Base-by-base conservation (phyloP, 1,284 basidiomycete genomes). In the Heterobasidion occidentale region DNA sequence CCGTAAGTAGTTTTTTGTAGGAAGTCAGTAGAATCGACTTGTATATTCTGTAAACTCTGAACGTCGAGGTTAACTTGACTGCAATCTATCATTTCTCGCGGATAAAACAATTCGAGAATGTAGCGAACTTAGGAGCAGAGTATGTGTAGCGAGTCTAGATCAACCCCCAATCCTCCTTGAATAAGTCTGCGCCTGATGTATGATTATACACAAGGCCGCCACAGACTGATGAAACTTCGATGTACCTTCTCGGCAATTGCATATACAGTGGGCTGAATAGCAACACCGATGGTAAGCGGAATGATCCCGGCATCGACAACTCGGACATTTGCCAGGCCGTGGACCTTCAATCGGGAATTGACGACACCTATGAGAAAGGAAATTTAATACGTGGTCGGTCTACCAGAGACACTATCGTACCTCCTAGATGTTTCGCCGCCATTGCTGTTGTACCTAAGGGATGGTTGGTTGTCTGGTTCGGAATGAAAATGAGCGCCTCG, bases 271-370 rank as follows among this genome's bases (percentile, higher is more conserved):
- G 51, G 44, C 55, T 60, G 59, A 20, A 60, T 60, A 4, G 60
- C 60, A 5, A 60, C 59, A 33, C 59, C 59, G 8, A 54, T 58
- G 12, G 60, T 61, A 17, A 61, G 52, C n/a, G 61, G 60, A 50
- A 63, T 58, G 19, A 60, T 57, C 19, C 61, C 54, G 20, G 59
- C 61, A 52, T 63, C 61, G 35, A 58, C 61, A 27, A 62, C 56
- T 42, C 61, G 61, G 19, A 63, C 57, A 34, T 63, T 63, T 12
- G 48, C 34, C 2, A 62, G 52, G 9, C 59, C 62, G 51, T 63
- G 60, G 7, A 63, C 58, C 55, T 63, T 63, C 54, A 62, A 49
- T 6, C 46, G 46, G 36, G 55, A 53, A 45, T 62, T 52, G 17
- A 63, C 62, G 14, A 63, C 61, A 47, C 61, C 61, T 56, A 27